phyloP scores from a whole-genome alignment of 352 stramenopile genomes.

The Phytophthora cryptogea region DNA sequence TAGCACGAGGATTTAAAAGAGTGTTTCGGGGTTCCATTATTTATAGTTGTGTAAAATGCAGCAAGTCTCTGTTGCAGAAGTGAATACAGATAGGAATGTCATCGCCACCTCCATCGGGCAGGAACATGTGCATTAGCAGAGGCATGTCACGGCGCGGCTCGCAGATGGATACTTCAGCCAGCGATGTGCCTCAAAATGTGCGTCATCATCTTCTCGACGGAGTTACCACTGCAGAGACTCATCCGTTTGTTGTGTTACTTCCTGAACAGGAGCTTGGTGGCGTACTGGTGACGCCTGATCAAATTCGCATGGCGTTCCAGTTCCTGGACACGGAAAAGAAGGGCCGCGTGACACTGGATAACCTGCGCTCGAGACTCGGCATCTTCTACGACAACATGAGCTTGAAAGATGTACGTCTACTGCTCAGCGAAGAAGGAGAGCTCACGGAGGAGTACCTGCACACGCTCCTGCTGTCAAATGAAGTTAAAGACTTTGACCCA shows the following conservation, averaged over 20 bases:
- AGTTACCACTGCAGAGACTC: neutral
- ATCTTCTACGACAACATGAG: slow-evolving; percentile 91
- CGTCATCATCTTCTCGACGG: neutral
- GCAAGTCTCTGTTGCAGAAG: neutral
- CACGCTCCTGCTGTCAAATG: slow-evolving; percentile 84
- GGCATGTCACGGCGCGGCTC: slow-evolving; percentile 7
- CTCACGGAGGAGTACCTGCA: slow-evolving; percentile 76
- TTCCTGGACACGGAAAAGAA: slow-evolving; percentile 90
- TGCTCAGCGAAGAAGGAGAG: slow-evolving; percentile 86
- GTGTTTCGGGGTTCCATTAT: neutral
- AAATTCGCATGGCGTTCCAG: slow-evolving; percentile 87
- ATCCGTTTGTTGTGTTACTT: slow-evolving; percentile 2
- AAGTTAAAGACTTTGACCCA: slow-evolving; percentile 91
- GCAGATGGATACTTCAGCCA: slow-evolving; percentile 5
- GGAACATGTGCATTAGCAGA: slow-evolving; percentile 12
- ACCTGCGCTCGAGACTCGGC: slow-evolving; percentile 74
- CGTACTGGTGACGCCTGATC: slow-evolving; percentile 81
- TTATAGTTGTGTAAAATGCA: neutral
- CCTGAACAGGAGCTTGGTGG: slow-evolving; percentile 75
- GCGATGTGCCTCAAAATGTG: slow-evolving; percentile 29
- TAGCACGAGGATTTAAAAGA: no score
- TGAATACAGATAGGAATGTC: slow-evolving; percentile 10
- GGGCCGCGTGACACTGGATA: slow-evolving; percentile 79
- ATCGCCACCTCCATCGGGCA: slow-evolving; percentile 4
- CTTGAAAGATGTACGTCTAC: slow-evolving; percentile 77